Percentiles rank a stretch among this genome's conserved stretches.
phyloP scores from a whole-genome alignment of 768 basidiomycete species.

The Boletus rubroflammeus region DNA sequence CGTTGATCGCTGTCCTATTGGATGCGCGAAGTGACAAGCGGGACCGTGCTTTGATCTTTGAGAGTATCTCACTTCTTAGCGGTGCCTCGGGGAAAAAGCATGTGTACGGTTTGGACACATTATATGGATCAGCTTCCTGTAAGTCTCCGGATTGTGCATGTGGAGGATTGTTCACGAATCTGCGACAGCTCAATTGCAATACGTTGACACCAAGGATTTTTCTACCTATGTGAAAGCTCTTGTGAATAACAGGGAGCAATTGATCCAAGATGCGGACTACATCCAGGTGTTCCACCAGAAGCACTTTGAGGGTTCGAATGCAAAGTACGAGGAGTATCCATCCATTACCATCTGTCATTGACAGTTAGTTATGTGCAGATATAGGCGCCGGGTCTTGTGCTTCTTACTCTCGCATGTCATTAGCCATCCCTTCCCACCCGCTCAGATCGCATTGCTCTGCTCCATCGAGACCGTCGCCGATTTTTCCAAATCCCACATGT shows the following conservation, averaged over 20 bases:
- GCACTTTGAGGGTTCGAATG: constrained; percentile 43
- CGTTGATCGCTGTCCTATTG: constrained; percentile 56
- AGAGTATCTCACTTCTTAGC: constrained; percentile 51
- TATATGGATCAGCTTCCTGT: constrained; percentile 67
- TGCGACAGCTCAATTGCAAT: constrained; percentile 53
- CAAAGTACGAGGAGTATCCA: constrained; percentile 37
- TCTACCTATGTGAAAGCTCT: constrained; percentile 55
- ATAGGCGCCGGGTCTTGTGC: constrained; percentile 68
- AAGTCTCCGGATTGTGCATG: constrained; percentile 19
- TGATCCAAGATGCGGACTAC: constrained; percentile 57
- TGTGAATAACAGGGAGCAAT: constrained; percentile 47
- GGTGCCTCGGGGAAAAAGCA: constrained; percentile 38
- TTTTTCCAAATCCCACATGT: constrained; percentile 44
- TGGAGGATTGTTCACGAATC: constrained; percentile 7
- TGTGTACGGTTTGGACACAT: constrained; percentile 69
- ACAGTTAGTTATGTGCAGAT: constrained; percentile 37
- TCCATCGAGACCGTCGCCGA: constrained; percentile 41
- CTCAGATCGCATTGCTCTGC: constrained; percentile 53
- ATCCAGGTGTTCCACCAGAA: constrained; percentile 58
- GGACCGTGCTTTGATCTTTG: constrained; percentile 40
- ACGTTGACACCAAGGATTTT: constrained; percentile 62
- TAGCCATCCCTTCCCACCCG: constrained; percentile 45
- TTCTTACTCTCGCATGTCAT: constrained; percentile 78
- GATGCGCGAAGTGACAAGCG: constrained; percentile 28
- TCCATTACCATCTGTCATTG: constrained; percentile 32